Conservation (phyloP, 768 basidiomycete species). For the Paxillus involutus region DNA sequence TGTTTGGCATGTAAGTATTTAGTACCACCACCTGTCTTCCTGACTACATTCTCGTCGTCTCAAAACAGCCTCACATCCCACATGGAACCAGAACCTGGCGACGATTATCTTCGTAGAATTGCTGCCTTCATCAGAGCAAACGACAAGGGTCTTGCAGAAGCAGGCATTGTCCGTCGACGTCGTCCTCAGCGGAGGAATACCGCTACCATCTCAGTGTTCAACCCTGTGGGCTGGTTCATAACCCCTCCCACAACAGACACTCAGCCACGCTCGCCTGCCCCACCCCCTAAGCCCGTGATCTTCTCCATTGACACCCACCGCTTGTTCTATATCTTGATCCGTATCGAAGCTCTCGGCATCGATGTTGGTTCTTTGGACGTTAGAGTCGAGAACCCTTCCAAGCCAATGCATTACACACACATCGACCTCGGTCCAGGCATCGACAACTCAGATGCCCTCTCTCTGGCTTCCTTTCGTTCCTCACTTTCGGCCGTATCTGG, state of each 20-base stretch:
- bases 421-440: constrained; percentile 40
- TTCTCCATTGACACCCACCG: constrained; percentile 78
- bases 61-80: not conserved
- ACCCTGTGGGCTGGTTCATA: constrained; percentile 63
- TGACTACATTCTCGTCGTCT: not conserved
- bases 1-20: not conserved
- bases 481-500: constrained; percentile 75
- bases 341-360: constrained; percentile 78
- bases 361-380: constrained; percentile 81
- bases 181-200: constrained; percentile 35
- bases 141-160: constrained; percentile 71
- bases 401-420: constrained; percentile 75
- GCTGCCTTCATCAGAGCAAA: constrained; percentile 72
- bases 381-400: constrained; percentile 66
- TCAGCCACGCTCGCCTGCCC: constrained; percentile 29
- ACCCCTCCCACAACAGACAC: constrained; percentile 8
- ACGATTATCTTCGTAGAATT: constrained; percentile 71
- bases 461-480: constrained; percentile 72
- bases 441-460: constrained; percentile 74
- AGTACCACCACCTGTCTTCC: not conserved
- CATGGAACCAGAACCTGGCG: constrained; percentile 63
- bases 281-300: constrained; percentile 55
- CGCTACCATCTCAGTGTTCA: constrained; percentile 44
- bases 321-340: constrained; percentile 86
- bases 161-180: constrained; percentile 51